Conservation (phyloP, 1,284 basidiomycete genomes). For the Malassezia pachydermatis region DNA sequence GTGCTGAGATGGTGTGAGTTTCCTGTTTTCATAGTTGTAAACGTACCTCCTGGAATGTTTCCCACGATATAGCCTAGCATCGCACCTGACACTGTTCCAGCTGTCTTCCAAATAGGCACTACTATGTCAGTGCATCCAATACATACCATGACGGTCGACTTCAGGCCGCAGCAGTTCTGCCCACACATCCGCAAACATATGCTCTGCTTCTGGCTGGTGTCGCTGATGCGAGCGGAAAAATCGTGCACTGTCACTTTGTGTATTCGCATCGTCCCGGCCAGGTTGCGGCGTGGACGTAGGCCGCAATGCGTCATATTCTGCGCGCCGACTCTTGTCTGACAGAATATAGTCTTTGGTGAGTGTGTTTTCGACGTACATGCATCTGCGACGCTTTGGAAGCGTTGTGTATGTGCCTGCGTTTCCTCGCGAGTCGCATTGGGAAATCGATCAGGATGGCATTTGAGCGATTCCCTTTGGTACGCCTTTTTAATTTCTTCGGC, state of each 20-base stretch:
- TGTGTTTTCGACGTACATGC: constrained; percentile 53
- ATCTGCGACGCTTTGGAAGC: constrained; percentile 64
- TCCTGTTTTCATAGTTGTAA: not conserved
- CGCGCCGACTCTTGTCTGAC: constrained; percentile 62
- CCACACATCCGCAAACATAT: constrained; percentile 38
- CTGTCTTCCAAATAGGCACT: not conserved
- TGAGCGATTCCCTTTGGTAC: constrained; percentile 66
- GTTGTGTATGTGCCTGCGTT: constrained; percentile 54
- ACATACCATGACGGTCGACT: constrained; percentile 29
- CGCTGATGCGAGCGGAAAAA: constrained; percentile 31
- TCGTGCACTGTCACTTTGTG: constrained; percentile 29
- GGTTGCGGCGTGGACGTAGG: constrained; percentile 10
- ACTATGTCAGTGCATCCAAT: constrained; percentile 4
- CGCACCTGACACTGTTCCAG: constrained; percentile 4
- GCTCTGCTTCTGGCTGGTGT: constrained; percentile 30
- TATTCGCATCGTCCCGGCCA: constrained; percentile 25
- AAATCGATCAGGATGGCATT: constrained; percentile 79
- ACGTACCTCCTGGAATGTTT: constrained; percentile 10
- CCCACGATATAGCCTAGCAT: constrained; percentile 15
- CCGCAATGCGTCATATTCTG: constrained; percentile 58
- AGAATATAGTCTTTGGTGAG: constrained; percentile 64
- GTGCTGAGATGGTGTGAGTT: too few relatives aligned
- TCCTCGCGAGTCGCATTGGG: constrained; percentile 64
- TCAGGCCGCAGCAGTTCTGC: constrained; percentile 46
- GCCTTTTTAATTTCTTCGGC: constrained; percentile 65